Evolutionary conservation across 805 yeast species (phyloP).

Genomic region (Lachancea fermentati): DNA sequence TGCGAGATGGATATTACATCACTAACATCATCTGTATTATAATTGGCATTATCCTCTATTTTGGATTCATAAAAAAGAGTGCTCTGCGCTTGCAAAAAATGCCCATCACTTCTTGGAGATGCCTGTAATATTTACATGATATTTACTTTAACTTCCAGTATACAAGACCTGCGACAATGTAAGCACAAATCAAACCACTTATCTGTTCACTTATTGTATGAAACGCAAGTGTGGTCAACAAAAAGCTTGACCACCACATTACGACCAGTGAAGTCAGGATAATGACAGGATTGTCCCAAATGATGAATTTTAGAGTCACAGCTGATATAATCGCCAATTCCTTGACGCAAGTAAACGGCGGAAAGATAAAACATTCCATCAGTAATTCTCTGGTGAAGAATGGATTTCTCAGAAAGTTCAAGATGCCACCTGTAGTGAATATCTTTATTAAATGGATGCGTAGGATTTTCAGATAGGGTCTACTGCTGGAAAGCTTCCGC

Average conservation of each 20-base stretch:
- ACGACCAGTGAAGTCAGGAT: constrained; percentile 33
- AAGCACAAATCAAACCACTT: constrained; percentile 63
- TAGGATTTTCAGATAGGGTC: background rate
- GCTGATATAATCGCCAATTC: constrained; percentile 5
- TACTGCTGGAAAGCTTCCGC: constrained; percentile 1
- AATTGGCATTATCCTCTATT: constrained; percentile 60
- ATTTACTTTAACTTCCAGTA: constrained; percentile 9
- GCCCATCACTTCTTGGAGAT: constrained; percentile 74
- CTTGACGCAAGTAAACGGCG: constrained; percentile 8
- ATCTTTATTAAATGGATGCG: constrained; percentile 1
- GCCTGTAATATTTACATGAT: constrained; percentile 4
- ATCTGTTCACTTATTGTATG: constrained; percentile 75
- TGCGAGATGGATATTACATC: constrained; percentile 78
- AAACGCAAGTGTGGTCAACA: constrained; percentile 79
- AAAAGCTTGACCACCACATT: constrained; percentile 82
- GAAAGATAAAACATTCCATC: constrained; percentile 9
- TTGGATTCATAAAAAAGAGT: constrained; percentile 58
- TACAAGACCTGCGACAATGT: constrained; percentile 31
- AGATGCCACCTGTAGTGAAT: background rate
- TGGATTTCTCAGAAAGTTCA: background rate
- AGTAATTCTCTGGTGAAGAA: background rate
- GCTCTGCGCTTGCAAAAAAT: constrained; percentile 61
- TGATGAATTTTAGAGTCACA: constrained; percentile 7
- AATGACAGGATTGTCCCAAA: constrained; percentile 26
- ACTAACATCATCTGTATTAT: constrained; percentile 68